Evolutionary conservation across 257 asterid species (phyloP).

Genomic region (Forsythia viridissima): DNA sequence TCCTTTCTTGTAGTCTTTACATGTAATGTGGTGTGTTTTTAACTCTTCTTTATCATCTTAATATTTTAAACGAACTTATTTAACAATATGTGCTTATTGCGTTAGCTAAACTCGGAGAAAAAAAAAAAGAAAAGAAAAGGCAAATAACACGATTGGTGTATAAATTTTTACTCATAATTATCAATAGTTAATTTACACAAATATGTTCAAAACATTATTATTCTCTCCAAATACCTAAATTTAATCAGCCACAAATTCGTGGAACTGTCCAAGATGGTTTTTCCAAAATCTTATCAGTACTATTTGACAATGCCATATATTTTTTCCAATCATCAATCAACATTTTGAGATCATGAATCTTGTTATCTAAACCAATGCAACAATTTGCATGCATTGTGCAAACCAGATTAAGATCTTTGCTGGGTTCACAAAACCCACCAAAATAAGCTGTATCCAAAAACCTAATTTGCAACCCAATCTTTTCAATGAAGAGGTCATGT

Average conservation of each 20-base stretch:
- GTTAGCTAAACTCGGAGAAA: too few species aligned
- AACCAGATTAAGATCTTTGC: slow-evolving; percentile 35
- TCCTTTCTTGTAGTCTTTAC: too few species aligned
- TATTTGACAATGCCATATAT: slow-evolving; percentile 27
- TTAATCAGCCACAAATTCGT: slow-evolving; percentile 39
- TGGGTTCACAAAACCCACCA: slow-evolving; percentile 57
- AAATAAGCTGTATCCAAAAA: slow-evolving; percentile 56
- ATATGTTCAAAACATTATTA: background rate
- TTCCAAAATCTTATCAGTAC: slow-evolving; percentile 10
- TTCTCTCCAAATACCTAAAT: background rate
- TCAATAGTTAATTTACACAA: background rate
- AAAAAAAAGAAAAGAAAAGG: background rate
- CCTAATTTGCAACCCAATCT: slow-evolving; percentile 43
- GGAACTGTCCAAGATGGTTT: slow-evolving; percentile 41
- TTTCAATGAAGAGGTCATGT: slow-evolving; percentile 26
- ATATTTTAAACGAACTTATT: too few species aligned
- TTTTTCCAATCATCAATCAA: slow-evolving; percentile 34
- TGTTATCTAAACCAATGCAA: slow-evolving; percentile 34
- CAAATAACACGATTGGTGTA: too few species aligned
- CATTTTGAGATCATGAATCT: slow-evolving; percentile 36
- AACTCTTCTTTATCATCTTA: too few species aligned
- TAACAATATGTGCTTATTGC: too few species aligned
- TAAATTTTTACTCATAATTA: background rate
- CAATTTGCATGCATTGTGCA: slow-evolving; percentile 46
- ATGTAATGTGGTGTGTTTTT: too few species aligned